A percentile compares a stretch with the other conserved stretches of the same genome.
Conservation (phyloP, 192 early-diverging fungal genomes). For the Allomyces macrogynus region DNA sequence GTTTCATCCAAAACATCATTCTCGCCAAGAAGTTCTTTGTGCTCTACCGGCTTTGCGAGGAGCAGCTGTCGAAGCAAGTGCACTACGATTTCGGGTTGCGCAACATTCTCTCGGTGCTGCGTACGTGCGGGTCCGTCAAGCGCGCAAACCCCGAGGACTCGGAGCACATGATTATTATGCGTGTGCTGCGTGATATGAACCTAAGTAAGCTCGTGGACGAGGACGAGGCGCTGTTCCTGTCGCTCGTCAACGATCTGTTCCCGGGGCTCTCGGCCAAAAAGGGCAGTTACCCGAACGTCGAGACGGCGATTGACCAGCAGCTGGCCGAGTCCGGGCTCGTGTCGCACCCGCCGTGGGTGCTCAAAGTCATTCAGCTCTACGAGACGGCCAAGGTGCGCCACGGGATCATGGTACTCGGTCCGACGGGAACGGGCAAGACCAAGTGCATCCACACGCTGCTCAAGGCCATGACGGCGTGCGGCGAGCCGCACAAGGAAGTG, state of each 20-base stretch:
- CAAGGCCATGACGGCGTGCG: slow-evolving; percentile 76
- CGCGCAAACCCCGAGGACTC: slow-evolving; percentile 40
- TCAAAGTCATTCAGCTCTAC: slow-evolving; percentile 93
- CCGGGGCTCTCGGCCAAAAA: slow-evolving; percentile 67
- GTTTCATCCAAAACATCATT: slow-evolving; percentile 83
- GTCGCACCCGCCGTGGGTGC: slow-evolving; percentile 64
- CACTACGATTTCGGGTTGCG: slow-evolving; percentile 99
- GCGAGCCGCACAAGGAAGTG: slow-evolving; percentile 70
- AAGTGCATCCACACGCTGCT: slow-evolving; percentile 79
- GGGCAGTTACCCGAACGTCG: slow-evolving; percentile 51
- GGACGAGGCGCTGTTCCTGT: slow-evolving; percentile 70
- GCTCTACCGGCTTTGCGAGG: slow-evolving; percentile 80
- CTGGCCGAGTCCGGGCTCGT: slow-evolving; percentile 55
- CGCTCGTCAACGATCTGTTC: slow-evolving; percentile 81
- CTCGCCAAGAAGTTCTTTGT: slow-evolving; percentile 92
- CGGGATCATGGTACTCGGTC: slow-evolving; percentile 98
- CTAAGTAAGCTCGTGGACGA: slow-evolving; percentile 93
- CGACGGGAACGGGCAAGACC: slow-evolving; percentile 90
- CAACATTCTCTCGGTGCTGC: slow-evolving; percentile 90
- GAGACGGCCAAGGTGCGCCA: slow-evolving; percentile 97
- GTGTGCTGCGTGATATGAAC: slow-evolving; percentile 89
- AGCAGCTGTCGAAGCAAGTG: slow-evolving; percentile 84
- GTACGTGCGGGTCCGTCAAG: slow-evolving; percentile 95
- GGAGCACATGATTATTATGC: slow-evolving; percentile 88
- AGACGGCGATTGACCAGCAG: slow-evolving; percentile 47